A percentile compares a stretch with the other conserved stretches of the same genome.
These are phyloP conservation scores for Fusarium acutatum DNA, from an alignment of 2,329 filamentous ascomycete genomes.

Conservation along the genomic window DNA sequence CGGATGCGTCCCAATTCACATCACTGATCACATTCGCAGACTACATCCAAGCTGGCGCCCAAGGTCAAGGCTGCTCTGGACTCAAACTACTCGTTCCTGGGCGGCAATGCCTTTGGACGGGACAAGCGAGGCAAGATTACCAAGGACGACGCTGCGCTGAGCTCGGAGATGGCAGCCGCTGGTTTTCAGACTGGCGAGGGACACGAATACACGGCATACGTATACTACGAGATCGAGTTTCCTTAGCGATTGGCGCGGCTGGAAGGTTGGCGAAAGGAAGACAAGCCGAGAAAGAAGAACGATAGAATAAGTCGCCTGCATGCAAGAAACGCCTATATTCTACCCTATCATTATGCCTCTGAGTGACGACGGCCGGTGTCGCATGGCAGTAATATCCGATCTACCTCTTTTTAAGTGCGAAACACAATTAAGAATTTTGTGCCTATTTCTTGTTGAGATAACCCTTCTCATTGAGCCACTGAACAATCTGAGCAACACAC, in stretches of 20 bases:
- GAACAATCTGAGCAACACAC: slow-evolving; percentile 83
- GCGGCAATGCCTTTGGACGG: slow-evolving; percentile 90
- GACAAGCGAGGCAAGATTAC: slow-evolving; percentile 94
- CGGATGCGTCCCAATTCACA: no score
- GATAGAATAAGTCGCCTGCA: slow-evolving; percentile 30
- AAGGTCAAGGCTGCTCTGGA: slow-evolving; percentile 85
- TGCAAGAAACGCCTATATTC: slow-evolving; percentile 44
- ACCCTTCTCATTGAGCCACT: slow-evolving; percentile 78
- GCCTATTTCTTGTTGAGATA: slow-evolving; percentile 46
- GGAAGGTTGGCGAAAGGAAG: neutral
- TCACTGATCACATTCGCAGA: slow-evolving; percentile 59
- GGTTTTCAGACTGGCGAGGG: slow-evolving; percentile 74
- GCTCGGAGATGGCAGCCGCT: slow-evolving; percentile 84
- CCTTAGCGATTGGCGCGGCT: slow-evolving; percentile 44
- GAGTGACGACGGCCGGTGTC: slow-evolving; percentile 35
- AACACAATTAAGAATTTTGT: slow-evolving; percentile 17
- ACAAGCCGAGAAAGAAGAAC: neutral
- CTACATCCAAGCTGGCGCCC: slow-evolving; percentile 80
- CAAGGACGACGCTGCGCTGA: slow-evolving; percentile 84
- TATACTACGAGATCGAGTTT: slow-evolving; percentile 95
- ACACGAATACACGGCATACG: slow-evolving; percentile 91
- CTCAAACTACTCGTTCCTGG: slow-evolving; percentile 86
- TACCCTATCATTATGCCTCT: slow-evolving; percentile 35
- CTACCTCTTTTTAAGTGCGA: slow-evolving; percentile 30
- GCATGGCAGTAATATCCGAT: slow-evolving; percentile 42